These are phyloP conservation scores for Trichoderma lentiforme DNA, from an alignment of 2,329 filamentous ascomycete species.

Conservation along the genomic window DNA sequence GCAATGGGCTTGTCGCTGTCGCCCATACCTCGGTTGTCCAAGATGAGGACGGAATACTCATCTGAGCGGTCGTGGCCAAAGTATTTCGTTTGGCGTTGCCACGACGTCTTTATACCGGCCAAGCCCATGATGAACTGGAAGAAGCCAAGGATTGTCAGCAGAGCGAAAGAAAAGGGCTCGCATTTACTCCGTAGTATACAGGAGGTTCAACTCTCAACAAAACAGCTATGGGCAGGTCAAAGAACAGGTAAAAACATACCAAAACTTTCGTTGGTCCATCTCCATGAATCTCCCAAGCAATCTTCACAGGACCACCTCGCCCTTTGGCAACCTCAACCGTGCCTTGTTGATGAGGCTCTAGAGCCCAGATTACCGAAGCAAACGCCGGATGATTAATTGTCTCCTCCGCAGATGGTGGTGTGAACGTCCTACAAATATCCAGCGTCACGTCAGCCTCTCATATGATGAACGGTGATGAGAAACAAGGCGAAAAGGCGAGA, in stretches of 20 bases:
- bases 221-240: neutral
- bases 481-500: neutral
- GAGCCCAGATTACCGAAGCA: conserved; percentile 62
- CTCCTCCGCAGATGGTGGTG: conserved; percentile 50
- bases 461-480: neutral
- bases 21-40: conserved; percentile 85
- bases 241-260: conserved; percentile 45
- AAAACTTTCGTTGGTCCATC: conserved; percentile 67
- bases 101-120: conserved; percentile 63
- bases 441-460: neutral
- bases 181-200: neutral
- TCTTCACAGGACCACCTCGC: conserved; percentile 71
- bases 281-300: conserved; percentile 79
- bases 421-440: conserved; percentile 15
- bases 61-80: conserved; percentile 70
- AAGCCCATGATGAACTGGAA: conserved; percentile 76
- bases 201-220: neutral
- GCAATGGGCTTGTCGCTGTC: conserved; percentile 71
- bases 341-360: conserved; percentile 63
- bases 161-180: neutral
- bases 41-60: conserved; percentile 68
- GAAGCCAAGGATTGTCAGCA: neutral
- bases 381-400: conserved; percentile 65
- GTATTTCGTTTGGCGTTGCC: conserved; percentile 80
- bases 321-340: conserved; percentile 61